Percentiles rank a stretch among this genome's conserved stretches.
phyloP scores from a whole-genome alignment of 768 basidiomycete species.

The Russula brevipes region DNA sequence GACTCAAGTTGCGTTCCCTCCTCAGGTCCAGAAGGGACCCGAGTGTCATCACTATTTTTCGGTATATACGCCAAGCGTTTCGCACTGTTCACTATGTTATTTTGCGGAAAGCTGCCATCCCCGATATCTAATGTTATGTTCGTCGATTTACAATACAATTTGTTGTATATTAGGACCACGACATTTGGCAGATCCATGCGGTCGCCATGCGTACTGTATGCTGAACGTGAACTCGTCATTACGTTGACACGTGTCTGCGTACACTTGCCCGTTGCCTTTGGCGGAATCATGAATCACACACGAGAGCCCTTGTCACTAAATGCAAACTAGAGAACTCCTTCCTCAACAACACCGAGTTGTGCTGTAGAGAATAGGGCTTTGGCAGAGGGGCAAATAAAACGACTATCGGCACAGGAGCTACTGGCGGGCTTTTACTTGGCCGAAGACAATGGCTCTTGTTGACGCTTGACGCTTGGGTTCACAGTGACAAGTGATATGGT shows the following conservation, averaged over 20 bases:
- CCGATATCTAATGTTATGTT: neutral
- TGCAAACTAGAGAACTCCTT: neutral
- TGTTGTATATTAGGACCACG: neutral
- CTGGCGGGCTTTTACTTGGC: too few species aligned
- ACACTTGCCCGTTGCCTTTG: too few species aligned
- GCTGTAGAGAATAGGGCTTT: too few species aligned
- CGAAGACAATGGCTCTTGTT: too few species aligned
- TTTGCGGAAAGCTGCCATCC: conserved; percentile 1
- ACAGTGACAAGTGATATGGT: too few species aligned
- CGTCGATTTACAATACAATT: neutral
- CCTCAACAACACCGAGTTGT: too few species aligned
- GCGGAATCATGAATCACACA: neutral
- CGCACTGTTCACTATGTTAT: conserved; percentile 3
- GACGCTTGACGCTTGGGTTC: too few species aligned
- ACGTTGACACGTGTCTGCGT: neutral
- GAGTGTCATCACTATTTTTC: neutral
- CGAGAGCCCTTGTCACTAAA: neutral
- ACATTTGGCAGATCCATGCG: neutral
- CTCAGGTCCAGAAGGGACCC: conserved; percentile 19
- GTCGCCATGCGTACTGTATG: neutral
- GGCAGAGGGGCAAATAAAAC: too few species aligned
- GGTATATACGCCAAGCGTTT: neutral
- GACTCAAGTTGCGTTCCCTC: conserved; percentile 33
- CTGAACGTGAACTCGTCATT: neutral
- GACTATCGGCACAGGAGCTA: too few species aligned